These are phyloP conservation scores for Camellia japonica DNA, from an alignment of 148 eudicot genomes.

Conservation along the genomic window DNA sequence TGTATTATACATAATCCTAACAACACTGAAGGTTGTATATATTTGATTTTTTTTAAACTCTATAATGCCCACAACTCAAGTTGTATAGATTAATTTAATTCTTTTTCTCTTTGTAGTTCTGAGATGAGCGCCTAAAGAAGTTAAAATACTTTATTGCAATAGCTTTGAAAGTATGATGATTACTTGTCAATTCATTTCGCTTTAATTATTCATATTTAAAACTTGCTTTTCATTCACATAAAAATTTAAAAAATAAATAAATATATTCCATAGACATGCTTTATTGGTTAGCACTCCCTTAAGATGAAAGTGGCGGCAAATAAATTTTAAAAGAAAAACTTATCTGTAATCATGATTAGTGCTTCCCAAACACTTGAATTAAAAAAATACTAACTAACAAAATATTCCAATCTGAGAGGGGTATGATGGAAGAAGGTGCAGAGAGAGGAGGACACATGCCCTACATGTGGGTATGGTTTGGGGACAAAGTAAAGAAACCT, in stretches of 20 bases:
- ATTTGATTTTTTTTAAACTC: too few species aligned
- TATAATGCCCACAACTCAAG: too few species aligned
- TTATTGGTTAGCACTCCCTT: constrained; percentile 6
- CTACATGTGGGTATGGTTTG: constrained; percentile 45
- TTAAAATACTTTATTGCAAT: not conserved
- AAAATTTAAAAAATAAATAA: not conserved
- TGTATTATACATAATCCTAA: too few species aligned
- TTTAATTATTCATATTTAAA: not conserved
- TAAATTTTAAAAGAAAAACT: not conserved
- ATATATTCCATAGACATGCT: not conserved
- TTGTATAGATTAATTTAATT: not conserved
- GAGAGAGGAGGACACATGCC: constrained; percentile 26
- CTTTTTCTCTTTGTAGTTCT: not conserved
- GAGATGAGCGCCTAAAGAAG: constrained; percentile 1
- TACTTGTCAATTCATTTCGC: not conserved
- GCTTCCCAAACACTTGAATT: constrained; percentile 5
- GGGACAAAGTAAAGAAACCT: constrained; percentile 33
- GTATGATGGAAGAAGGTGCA: constrained; percentile 6
- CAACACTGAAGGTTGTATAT: too few species aligned
- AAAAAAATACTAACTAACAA: not conserved
- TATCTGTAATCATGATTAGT: constrained; percentile 8
- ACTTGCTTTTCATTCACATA: not conserved
- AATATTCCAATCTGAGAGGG: constrained; percentile 4
- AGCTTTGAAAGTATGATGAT: constrained; percentile 9
- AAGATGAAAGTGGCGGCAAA: constrained; percentile 5